Evolutionary conservation across 2,329 filamentous ascomycete genomes (phyloP), one percentile per base, ranked within the genome.

Genomic region (Ophiostoma triangulosporum): DNA sequence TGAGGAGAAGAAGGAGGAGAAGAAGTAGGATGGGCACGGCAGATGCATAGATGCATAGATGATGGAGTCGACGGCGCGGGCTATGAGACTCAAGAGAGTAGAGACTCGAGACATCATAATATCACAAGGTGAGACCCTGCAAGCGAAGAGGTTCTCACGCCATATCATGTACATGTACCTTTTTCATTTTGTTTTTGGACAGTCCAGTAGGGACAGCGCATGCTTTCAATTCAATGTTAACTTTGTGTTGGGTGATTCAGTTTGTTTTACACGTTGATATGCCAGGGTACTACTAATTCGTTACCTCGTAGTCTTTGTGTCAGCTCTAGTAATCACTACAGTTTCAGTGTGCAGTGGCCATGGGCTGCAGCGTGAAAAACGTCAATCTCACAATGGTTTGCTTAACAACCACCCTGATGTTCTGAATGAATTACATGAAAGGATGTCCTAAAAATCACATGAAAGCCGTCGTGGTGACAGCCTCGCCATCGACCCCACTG

Each of bases 1-100:
- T 4, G 93, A 98, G 72, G 84, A 88, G 64, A 88, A 88, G 75
- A 83, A 86, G 68, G 86, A 90, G 68, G 87, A 91, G 71, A 95
- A 96, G 84, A 95, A 96, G 52, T 22, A 43, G 29, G n/a, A 20
- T 20, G 7, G 20, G 9, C 29, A 31, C n/a, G n/a, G n/a, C n/a
- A n/a, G n/a, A n/a, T n/a, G n/a, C n/a, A n/a, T n/a, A n/a, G n/a
- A 31, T 31, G 7, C 12, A 22, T 40, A 27, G 15, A 29, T 12
- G 38, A 17, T 31, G 26, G n/a, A 38, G n/a, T 8, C 20, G 43
- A 35, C 22, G 20, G 43, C 29, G 29, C 40, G 24, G n/a, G 8
- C 36, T n/a, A 33, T 22, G 27, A 20, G 38, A 38, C 6, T 31
- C 17, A 20, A n/a, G 32, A 20, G 29, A 26, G 29, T 27, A 24